phyloP scores from a whole-genome alignment of 192 early-diverging fungal genomes.

The Glomus cerebriforme region DNA sequence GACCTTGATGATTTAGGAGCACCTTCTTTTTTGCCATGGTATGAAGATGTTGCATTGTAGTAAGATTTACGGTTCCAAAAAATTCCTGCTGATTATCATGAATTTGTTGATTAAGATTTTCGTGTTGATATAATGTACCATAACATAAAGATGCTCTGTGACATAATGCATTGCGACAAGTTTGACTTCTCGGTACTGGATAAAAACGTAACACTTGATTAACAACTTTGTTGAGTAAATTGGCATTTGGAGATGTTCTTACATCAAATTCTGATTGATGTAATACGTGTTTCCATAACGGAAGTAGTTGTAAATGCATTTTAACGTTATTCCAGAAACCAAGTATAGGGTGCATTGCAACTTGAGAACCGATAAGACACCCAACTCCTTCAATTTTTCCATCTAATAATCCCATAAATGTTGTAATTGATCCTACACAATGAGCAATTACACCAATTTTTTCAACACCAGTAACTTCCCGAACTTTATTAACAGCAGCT shows the following conservation, averaged over 20 bases:
- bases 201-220: conserved; percentile 41
- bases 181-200: conserved; percentile 39
- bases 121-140: conserved; percentile 42
- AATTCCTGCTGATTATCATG: conserved; percentile 43
- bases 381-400: conserved; percentile 48
- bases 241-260: conserved; percentile 31
- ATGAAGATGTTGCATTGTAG: conserved; percentile 37
- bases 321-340: conserved; percentile 23
- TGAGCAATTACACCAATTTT: conserved; percentile 48
- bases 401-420: conserved; percentile 46
- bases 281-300: conserved; percentile 3
- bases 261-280: conserved; percentile 26
- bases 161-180: conserved; percentile 44
- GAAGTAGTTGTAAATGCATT: not conserved
- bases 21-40: conserved; percentile 30
- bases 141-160: conserved; percentile 41
- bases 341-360: conserved; percentile 29
- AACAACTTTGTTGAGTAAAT: conserved; percentile 34
- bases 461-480: conserved; percentile 37
- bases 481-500: conserved; percentile 41
- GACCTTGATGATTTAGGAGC: conserved; percentile 24
- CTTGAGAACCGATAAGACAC: conserved; percentile 39
- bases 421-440: conserved; percentile 43
- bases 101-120: conserved; percentile 43
- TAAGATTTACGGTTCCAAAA: conserved; percentile 41